Percentiles rank a stretch among this genome's conserved stretches.
Evolutionary conservation across 208 protist genomes (phyloP).

Genomic region (Giardia muris): DNA sequence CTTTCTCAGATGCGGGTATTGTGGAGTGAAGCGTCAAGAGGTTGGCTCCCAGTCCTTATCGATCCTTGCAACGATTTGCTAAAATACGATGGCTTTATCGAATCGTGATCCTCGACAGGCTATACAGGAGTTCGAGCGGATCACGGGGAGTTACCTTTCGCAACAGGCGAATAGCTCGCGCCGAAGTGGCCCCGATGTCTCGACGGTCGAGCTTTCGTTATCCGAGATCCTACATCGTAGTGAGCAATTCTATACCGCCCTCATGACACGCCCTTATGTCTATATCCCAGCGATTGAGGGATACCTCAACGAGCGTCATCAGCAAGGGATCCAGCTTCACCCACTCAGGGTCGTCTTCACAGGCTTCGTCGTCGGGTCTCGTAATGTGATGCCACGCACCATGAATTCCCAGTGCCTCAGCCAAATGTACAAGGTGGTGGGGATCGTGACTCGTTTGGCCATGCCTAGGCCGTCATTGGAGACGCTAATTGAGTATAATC

Average conservation of each 20-base stretch:
- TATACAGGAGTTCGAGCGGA: no score
- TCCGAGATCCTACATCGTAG: neutral
- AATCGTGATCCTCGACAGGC: no score
- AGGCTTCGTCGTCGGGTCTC: neutral
- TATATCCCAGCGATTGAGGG: neutral
- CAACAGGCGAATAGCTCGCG: no score
- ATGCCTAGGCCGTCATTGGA: neutral
- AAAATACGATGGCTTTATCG: no score
- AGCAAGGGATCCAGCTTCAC: neutral
- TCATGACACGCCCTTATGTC: neutral
- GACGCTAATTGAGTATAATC: neutral
- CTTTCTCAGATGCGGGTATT: no score
- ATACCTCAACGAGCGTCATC: neutral
- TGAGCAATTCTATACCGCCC: neutral
- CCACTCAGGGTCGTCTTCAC: neutral
- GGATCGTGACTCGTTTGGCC: neutral
- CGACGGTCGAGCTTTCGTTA: neutral
- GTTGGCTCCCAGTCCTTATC: no score
- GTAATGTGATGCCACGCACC: neutral
- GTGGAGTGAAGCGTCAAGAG: no score
- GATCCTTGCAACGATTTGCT: no score
- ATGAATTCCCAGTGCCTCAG: neutral
- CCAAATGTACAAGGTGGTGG: neutral
- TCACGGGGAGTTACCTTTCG: no score
- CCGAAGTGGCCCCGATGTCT: no score